Base-by-base conservation (phyloP, 345 rosid genomes). In the Trapa bicornis region DNA sequence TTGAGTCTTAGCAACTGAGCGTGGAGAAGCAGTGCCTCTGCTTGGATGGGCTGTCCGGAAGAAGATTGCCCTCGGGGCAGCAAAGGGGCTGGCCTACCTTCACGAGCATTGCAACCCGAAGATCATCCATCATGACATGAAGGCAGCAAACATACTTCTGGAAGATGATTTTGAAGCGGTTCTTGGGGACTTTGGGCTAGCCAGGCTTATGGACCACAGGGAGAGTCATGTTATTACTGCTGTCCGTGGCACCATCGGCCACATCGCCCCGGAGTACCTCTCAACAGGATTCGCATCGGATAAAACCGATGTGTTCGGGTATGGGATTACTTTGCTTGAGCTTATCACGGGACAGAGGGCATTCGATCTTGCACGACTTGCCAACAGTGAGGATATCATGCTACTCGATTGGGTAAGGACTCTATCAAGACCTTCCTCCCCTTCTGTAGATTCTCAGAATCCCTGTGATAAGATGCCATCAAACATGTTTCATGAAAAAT, bases 181-280 rank as follows among this genome's bases (percentile, higher is more conserved):
- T 33, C 17, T 69, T 7, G 43, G 66, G 16, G 67, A 69, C 43
- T 69, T 69, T 14, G 72, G 72, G 66, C 53, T 61, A 37, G 73
- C 67, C 1, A 62, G 36, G 48, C 39, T 38, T 8, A 45, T 33
- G 41, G 10, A 37, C 33, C 0, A 39, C 41, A 10, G 32, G 29
- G 33, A 29, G 14, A 38, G 41, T 16, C 10, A 60, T 16, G 43
- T 60, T 33, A 68, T 29, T 17, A 68, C 1, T 6, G 11, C 7
- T 7, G 42, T 60, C 36, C 4, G 35, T 14, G 56, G 65, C 65
- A 68, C 65, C 1, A 11, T 35, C 14, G 68, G 54, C 1, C 52
- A 65, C 36, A 65, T 65, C 10, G 37, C 53, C 37, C 68, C 54
- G 6, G 68, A 70, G 1, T 48, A 64, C 36, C 45, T 9, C 7